Evolutionary conservation across 202 grass and related monocot genomes (phyloP).

Genomic region (Dendrocalamus latiflorus): DNA sequence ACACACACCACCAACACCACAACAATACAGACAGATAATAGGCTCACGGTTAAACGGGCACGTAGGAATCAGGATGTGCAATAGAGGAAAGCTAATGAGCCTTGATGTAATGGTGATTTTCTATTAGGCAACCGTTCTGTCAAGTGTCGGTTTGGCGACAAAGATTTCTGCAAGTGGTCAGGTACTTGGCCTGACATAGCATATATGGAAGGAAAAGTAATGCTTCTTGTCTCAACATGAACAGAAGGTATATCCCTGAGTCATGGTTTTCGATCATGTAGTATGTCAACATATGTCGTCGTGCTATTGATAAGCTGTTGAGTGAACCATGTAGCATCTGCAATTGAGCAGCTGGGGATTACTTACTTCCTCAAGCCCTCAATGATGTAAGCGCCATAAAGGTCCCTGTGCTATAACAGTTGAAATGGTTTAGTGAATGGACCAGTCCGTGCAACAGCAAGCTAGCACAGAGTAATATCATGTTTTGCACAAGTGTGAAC

Average conservation of each 20-base stretch:
- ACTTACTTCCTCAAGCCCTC: conserved; percentile 89
- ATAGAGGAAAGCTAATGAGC: not conserved
- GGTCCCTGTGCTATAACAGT: conserved; percentile 55
- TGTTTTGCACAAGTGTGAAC: not conserved
- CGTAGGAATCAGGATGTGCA: not conserved
- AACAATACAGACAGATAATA: not conserved
- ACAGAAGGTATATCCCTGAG: conserved; percentile 14
- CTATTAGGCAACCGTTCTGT: conserved; percentile 19
- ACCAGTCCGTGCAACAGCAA: not conserved
- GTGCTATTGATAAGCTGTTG: not conserved
- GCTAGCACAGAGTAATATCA: not conserved
- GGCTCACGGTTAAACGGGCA: not conserved
- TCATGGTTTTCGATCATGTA: conserved; percentile 6
- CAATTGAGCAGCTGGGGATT: conserved; percentile 17
- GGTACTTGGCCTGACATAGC: conserved; percentile 12
- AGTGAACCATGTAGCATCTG: conserved; percentile 6
- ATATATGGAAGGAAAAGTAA: conserved; percentile 20
- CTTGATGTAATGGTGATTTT: conserved; percentile 9
- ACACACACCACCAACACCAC: not conserved
- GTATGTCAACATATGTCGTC: conserved; percentile 19
- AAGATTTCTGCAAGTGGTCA: conserved; percentile 8
- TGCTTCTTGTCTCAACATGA: conserved; percentile 14
- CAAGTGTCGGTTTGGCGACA: conserved; percentile 7
- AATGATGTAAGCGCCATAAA: conserved; percentile 81
- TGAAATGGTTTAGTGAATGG: not conserved